These are phyloP conservation scores for Podaxis sp. DNA, from an alignment of 768 basidiomycete genomes.

Conservation along the genomic window DNA sequence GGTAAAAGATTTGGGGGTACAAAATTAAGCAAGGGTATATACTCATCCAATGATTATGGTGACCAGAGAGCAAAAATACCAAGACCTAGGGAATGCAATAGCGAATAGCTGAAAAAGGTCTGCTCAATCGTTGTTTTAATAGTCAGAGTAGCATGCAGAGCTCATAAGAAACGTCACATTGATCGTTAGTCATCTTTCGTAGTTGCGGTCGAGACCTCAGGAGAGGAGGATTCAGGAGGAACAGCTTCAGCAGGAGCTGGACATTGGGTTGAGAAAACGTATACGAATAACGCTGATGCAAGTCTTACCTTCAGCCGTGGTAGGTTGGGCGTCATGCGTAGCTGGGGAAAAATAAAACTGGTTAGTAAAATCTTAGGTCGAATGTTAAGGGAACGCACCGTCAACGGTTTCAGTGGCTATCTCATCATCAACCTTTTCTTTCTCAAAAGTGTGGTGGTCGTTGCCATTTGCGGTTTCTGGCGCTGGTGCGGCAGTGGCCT, in stretches of 20 bases:
- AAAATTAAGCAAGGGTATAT: slow-evolving; percentile 6
- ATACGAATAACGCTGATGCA: neutral
- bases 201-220: neutral
- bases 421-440: neutral
- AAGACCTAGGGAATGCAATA: too few species aligned
- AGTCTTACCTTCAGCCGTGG: neutral
- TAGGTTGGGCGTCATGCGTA: neutral
- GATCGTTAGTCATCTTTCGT: neutral
- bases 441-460: neutral
- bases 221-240: neutral
- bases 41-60: neutral
- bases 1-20: neutral
- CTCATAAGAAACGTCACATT: neutral
- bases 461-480: slow-evolving; percentile 10
- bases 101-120: neutral
- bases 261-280: neutral
- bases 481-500: neutral
- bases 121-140: neutral
- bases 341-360: neutral
- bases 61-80: neutral
- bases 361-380: neutral
- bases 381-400: neutral
- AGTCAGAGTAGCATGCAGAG: neutral
- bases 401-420: neutral
- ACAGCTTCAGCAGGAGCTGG: neutral